phyloP scores from a whole-genome alignment of 768 basidiomycete genomes.

The Tephrocybe rancida region DNA sequence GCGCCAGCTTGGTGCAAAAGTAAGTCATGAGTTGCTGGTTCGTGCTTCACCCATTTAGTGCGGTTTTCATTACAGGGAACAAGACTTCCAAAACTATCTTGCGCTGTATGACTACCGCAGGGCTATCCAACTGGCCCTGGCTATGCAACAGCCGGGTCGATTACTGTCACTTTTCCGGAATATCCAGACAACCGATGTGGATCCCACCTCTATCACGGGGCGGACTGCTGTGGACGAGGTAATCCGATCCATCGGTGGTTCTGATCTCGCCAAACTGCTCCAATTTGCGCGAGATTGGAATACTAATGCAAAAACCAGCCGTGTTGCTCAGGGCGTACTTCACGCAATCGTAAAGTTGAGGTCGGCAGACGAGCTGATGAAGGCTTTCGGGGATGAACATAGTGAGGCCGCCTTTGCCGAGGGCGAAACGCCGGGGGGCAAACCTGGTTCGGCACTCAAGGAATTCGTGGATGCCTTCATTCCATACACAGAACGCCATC shows the following conservation, averaged over 20 bases:
- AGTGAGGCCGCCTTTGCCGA: conserved; percentile 32
- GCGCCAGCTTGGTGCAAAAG: conserved; percentile 80
- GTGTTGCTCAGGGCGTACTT: conserved; percentile 82
- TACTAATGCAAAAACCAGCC: conserved; percentile 85
- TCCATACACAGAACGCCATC: conserved; percentile 94
- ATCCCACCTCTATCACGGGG: conserved; percentile 59
- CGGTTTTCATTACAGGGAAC: conserved; percentile 66
- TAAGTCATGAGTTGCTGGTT: conserved; percentile 39
- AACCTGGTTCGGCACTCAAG: conserved; percentile 44
- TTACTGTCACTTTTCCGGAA: conserved; percentile 78
- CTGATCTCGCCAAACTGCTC: conserved; percentile 82
- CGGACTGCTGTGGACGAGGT: conserved; percentile 78
- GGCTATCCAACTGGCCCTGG: conserved; percentile 89
- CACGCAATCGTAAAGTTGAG: conserved; percentile 81
- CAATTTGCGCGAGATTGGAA: conserved; percentile 92
- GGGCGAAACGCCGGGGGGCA: conserved; percentile 16
- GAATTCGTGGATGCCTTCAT: conserved; percentile 86
- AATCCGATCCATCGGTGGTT: conserved; percentile 65
- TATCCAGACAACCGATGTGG: conserved; percentile 39
- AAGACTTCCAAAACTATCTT: conserved; percentile 93
- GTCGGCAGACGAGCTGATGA: conserved; percentile 71
- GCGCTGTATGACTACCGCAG: conserved; percentile 85
- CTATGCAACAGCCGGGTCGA: conserved; percentile 92
- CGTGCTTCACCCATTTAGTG: background rate
- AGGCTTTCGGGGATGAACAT: conserved; percentile 57